Evolutionary conservation across 78 protist species (phyloP).

Genomic region (Diacronema lutheri): DNA sequence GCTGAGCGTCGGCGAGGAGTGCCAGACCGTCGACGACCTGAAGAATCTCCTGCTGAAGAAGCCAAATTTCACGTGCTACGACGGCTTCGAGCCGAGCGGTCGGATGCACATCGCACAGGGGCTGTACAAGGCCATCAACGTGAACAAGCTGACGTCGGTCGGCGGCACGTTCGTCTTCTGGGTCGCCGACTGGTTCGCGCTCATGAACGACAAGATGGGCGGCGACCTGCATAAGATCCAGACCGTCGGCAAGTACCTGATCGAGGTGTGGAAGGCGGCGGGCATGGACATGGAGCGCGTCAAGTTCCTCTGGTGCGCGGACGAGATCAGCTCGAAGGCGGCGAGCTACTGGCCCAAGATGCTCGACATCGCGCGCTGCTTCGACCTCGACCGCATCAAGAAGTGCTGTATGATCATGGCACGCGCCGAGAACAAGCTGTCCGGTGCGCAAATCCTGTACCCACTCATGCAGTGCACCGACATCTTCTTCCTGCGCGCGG

Average conservation of each 20-base stretch:
- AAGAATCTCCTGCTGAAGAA: slow-evolving; percentile 71
- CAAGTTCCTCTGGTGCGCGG: slow-evolving; percentile 88
- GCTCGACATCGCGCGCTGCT: slow-evolving; percentile 32
- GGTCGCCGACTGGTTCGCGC: slow-evolving; percentile 99
- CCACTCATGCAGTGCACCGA: slow-evolving; percentile 91
- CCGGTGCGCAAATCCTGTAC: slow-evolving; percentile 81
- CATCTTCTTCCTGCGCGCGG: slow-evolving; percentile 84
- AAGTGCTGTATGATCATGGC: slow-evolving; percentile 96
- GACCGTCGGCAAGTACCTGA: slow-evolving; percentile 2
- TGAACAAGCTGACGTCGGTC: slow-evolving; percentile 86
- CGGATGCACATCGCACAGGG: slow-evolving; percentile 99
- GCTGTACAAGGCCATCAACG: slow-evolving; percentile 92
- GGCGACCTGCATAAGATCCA: slow-evolving; percentile 89
- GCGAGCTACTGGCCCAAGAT: neutral
- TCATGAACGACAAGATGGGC: slow-evolving; percentile 97
- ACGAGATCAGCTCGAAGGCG: slow-evolving; percentile 79
- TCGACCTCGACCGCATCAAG: slow-evolving; percentile 76
- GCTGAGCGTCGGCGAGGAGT: slow-evolving; percentile 88
- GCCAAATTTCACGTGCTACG: slow-evolving; percentile 79
- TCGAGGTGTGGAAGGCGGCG: slow-evolving; percentile 91
- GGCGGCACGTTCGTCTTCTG: slow-evolving; percentile 92
- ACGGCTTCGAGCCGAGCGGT: slow-evolving; percentile 98
- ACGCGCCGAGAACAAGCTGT: slow-evolving; percentile 72
- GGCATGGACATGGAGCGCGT: slow-evolving; percentile 95
- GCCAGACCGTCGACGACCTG: slow-evolving; percentile 79